Conservation (phyloP, 148 eudicot genomes). For the Camellia japonica region DNA sequence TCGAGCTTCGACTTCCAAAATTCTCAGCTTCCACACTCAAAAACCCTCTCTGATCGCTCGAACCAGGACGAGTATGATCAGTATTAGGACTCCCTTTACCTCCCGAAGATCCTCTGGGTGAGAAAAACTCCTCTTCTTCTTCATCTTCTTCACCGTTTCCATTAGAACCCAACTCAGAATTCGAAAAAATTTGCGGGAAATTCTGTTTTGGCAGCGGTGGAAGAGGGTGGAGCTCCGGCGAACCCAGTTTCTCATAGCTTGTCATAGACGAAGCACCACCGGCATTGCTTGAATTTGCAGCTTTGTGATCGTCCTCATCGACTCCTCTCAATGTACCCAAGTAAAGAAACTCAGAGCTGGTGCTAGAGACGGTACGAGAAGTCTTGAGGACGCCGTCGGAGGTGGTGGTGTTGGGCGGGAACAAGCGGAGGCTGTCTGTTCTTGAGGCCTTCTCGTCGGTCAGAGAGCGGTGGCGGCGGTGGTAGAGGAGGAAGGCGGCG, state of each 20-base stretch:
- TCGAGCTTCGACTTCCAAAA: constrained; percentile 17
- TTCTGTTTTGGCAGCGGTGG: constrained; percentile 62
- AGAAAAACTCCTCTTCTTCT: constrained; percentile 53
- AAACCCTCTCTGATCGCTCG: constrained; percentile 11
- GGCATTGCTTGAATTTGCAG: constrained; percentile 4
- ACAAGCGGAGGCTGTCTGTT: constrained; percentile 39
- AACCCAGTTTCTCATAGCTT: constrained; percentile 33
- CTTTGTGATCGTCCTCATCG: neutral
- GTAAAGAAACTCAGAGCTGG: constrained; percentile 61
- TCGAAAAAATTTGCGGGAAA: constrained; percentile 5
- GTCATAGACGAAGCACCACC: neutral
- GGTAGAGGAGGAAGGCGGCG: constrained; percentile 35
- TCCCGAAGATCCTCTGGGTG: constrained; percentile 45
- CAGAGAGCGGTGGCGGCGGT: constrained; percentile 1
- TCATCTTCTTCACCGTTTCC: constrained; percentile 18
- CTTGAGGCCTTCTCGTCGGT: neutral
- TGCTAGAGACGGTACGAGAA: constrained; percentile 20
- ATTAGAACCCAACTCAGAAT: neutral
- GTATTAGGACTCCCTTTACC: constrained; percentile 13
- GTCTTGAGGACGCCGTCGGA: constrained; percentile 30
- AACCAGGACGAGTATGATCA: neutral
- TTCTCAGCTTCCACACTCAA: constrained; percentile 12
- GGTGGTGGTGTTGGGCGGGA: constrained; percentile 38
- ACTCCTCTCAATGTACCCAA: constrained; percentile 43
- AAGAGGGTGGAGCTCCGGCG: constrained; percentile 84